Evolutionary conservation across 1,139 yeast genomes (phyloP).

Genomic region (Saccharomyces pastorianus): DNA sequence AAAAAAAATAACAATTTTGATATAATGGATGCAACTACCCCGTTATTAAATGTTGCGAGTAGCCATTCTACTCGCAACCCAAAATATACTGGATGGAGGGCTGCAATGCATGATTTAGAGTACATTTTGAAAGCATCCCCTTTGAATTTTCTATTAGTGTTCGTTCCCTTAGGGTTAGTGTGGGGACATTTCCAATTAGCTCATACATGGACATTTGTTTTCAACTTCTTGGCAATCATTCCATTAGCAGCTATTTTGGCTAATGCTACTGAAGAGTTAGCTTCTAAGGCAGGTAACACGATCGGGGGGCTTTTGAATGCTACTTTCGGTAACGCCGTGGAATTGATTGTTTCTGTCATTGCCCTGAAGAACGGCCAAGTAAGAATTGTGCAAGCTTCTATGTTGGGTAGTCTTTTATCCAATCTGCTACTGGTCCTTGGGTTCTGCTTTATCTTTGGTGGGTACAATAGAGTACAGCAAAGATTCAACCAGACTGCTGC

Average conservation of each 20-base stretch:
- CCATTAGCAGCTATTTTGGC: constrained; percentile 89
- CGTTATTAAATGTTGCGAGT: constrained; percentile 7
- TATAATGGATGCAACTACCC: constrained; percentile 15
- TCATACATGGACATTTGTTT: constrained; percentile 53
- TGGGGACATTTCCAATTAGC: constrained; percentile 48
- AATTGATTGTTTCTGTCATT: constrained; percentile 84
- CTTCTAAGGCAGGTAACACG: constrained; percentile 80
- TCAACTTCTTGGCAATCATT: constrained; percentile 83
- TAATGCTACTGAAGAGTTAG: constrained; percentile 85
- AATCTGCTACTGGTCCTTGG: constrained; percentile 85
- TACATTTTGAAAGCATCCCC: constrained; percentile 55
- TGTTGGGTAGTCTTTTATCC: constrained; percentile 89
- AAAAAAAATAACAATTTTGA: not conserved
- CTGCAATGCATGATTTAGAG: constrained; percentile 13
- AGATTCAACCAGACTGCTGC: constrained; percentile 92
- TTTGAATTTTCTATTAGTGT: constrained; percentile 65
- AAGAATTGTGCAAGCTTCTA: constrained; percentile 90
- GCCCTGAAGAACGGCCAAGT: constrained; percentile 82
- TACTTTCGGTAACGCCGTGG: constrained; percentile 91
- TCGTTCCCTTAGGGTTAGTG: constrained; percentile 80
- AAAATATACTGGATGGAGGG: constrained; percentile 4
- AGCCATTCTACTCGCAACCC: constrained; percentile 5
- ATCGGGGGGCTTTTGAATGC: constrained; percentile 91
- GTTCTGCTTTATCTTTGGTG: constrained; percentile 90
- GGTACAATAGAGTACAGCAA: constrained; percentile 77